Base-by-base conservation (phyloP, 2,329 filamentous ascomycete species). In the Fusarium sp. region DNA sequence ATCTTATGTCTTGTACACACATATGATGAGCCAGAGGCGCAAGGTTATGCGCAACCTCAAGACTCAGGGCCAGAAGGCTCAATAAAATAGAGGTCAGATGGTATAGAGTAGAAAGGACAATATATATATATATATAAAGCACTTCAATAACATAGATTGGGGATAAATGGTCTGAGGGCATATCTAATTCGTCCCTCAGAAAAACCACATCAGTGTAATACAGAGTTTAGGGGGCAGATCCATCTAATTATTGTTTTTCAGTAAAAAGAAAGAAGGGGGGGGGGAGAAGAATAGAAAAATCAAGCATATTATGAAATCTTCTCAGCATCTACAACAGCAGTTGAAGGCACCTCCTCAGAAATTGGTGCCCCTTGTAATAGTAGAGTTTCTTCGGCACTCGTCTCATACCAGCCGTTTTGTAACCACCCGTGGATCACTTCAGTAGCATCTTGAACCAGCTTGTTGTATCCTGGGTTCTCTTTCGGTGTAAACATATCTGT, bases 11-110 rank as follows among this genome's bases (percentile, higher is more conserved):
- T 81, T 98, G 58, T 98, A 96, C 77, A 93, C 92, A 21, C 92
- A 99, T 80, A 98, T 99, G 96, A 92, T 98, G 84, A 85, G 85
- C 64, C 96, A 99, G 85, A 86, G 95, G 72, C 85, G 88, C 70
- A 97, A 93, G 85, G 88, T 95, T 53, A 83, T 93, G 82, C 87
- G 88, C 54, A 86, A 84, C 39, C 87, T 89, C 75, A 87, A 85
- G 79, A 72, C 77, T 27, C 74, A 82, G 69, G 76, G 80, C 46
- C 73, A 74, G 45, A 83, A 85, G 76, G 80, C 80, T 15, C 70
- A 73, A 54, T 74, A 65, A 39, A 53, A 35, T 15, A 20, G 41
- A 31, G 33, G 11, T 15, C 35, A 17, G 23, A 33, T 6, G n/a
- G 33, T 18, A 42, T 31, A 25, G 33, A 7, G 11, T 29, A 18